These are phyloP conservation scores for Phascolomyces articulosus DNA, from an alignment of 371 early-diverging fungal genomes.

Conservation along the genomic window DNA sequence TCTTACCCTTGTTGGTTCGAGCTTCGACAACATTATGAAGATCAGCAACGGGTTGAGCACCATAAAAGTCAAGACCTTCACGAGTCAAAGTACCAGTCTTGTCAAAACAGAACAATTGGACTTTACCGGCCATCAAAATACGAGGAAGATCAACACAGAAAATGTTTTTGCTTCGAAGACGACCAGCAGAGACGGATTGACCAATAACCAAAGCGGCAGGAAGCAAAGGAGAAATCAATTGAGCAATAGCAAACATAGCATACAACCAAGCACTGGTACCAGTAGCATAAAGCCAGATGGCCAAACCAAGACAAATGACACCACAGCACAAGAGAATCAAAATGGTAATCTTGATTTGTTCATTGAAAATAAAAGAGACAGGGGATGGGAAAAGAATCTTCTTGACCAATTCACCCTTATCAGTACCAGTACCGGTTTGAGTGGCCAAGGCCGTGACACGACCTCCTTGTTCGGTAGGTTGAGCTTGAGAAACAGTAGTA, in stretches of 20 bases:
- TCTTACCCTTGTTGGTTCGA: conserved; percentile 12
- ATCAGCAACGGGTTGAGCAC: conserved; percentile 36
- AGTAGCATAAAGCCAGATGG: conserved; percentile 54
- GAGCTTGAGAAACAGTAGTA: conserved; percentile 51
- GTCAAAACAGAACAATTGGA: conserved; percentile 91
- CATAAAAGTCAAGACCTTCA: conserved; percentile 66
- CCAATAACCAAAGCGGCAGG: conserved; percentile 67
- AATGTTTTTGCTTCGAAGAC: conserved; percentile 65
- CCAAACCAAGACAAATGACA: conserved; percentile 51
- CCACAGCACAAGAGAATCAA: conserved; percentile 63
- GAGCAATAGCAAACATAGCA: conserved; percentile 73
- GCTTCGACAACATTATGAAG: conserved; percentile 35
- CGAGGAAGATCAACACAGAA: conserved; percentile 81
- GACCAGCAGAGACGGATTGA: conserved; percentile 77
- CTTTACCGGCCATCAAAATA: conserved; percentile 90
- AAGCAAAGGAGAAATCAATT: conserved; percentile 72
- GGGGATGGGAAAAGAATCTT: conserved; percentile 73
- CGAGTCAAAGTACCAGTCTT: conserved; percentile 70
- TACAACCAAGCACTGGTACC: conserved; percentile 63
- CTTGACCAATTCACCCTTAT: conserved; percentile 76
- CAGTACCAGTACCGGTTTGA: conserved; percentile 75
- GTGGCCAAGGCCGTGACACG: conserved; percentile 64
- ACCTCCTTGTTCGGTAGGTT: conserved; percentile 28
- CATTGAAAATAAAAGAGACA: conserved; percentile 68
- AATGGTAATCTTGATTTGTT: conserved; percentile 71